These are phyloP conservation scores for Aegilops tauschii DNA, from an alignment of 176 grass and related monocot species.

Conservation along the genomic window DNA sequence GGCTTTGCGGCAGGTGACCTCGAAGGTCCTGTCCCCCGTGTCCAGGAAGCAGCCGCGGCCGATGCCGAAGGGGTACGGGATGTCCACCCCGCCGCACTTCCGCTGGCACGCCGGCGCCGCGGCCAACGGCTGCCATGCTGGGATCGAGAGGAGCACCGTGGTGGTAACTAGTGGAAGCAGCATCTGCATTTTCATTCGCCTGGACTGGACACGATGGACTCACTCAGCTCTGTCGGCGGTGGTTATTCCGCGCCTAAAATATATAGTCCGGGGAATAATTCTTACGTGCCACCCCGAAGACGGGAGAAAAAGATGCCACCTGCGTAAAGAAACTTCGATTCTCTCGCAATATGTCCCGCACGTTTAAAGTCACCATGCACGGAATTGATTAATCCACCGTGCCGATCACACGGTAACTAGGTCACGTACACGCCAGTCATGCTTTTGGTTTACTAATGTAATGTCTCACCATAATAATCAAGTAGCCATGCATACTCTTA, in stretches of 20 bases:
- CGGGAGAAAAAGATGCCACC: background rate
- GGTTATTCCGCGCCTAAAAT: background rate
- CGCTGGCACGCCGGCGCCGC: background rate
- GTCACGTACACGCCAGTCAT: no score
- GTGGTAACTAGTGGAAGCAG: background rate
- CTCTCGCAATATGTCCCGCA: background rate
- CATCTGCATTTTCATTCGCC: background rate
- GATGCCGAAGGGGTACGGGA: slow-evolving; percentile 64
- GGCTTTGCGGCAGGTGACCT: slow-evolving; percentile 31
- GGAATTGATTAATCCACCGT: background rate
- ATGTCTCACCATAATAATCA: background rate
- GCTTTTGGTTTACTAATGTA: background rate
- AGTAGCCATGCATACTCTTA: background rate
- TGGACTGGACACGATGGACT: background rate
- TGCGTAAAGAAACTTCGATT: no score
- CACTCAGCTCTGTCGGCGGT: background rate
- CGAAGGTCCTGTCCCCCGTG: slow-evolving; percentile 22
- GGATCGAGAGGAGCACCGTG: background rate
- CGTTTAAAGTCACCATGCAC: background rate
- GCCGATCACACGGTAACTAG: background rate
- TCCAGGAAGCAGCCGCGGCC: slow-evolving; percentile 37
- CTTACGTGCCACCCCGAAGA: background rate
- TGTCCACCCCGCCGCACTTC: slow-evolving; percentile 36
- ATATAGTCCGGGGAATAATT: background rate
- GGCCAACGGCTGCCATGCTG: background rate